Base-by-base conservation (phyloP, 2,329 filamentous ascomycete genomes). In the Penicillium sp. region DNA sequence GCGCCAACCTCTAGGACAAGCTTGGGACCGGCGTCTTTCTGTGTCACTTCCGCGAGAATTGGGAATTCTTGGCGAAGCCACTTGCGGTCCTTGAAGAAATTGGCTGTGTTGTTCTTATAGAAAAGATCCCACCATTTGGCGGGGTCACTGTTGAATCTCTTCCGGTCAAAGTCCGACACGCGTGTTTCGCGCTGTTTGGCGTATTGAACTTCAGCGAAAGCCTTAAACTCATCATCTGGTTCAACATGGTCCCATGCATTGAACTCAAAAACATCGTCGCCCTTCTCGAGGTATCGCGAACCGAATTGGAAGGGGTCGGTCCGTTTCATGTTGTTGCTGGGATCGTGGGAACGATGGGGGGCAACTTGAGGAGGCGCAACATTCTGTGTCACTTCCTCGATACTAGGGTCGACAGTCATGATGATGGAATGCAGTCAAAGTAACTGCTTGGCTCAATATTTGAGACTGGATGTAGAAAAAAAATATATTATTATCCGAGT, bases 171-270 rank as follows among this genome's bases (percentile, higher is more conserved):
- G 58, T 96, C 91, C 40, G 88, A 92, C 46, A 97, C 94, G 53
- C 92, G 93, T 58, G 88, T 82, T 66, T 88, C 84, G 61, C 92
- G 86, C 77, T 99, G 94, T 76, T 88, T 88, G 43, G 84, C 83
- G 70, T 89, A 93, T 76, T 97, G 94, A 68, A 86, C 77, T 74
- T 92, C 85, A 57, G 91, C 87, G 74, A 94, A 96, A 69, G 89
- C 84, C 69, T 88, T 87, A 80, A 96, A 97, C 38, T 86, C 82
- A 64, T 90, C 85, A 76, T 97, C 93, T 71, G 91, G 91, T 75
- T 93, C 88, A 70, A 97, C 94, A 72, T 99, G 93, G 72, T 99
- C 94, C 94, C 94, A 99, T 35, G 94, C 94, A 74, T 99, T 99
- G 84, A 94, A 96, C 73, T 95, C 89, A 76, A 93, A 99, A 67